phyloP scores from a whole-genome alignment of 331 rosid genomes.

The Telfairia occidentalis region DNA sequence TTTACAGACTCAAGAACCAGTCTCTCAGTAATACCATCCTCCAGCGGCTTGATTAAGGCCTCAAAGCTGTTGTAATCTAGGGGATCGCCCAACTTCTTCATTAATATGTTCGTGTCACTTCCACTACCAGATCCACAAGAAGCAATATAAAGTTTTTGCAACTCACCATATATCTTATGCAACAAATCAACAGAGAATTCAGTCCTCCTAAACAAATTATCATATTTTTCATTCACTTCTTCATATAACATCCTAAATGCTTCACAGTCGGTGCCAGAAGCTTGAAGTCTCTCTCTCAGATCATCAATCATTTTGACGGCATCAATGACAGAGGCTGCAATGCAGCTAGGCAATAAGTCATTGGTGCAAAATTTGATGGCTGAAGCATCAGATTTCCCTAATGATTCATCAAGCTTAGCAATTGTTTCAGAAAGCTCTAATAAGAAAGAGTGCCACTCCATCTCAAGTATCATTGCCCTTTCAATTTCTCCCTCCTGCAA shows the following conservation, averaged over 20 bases:
- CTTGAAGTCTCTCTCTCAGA: slow-evolving; percentile 51
- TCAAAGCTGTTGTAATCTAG: slow-evolving; percentile 46
- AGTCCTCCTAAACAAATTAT: slow-evolving; percentile 48
- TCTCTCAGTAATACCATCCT: slow-evolving; percentile 34
- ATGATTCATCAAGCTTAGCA: slow-evolving; percentile 50
- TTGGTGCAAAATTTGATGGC: slow-evolving; percentile 16
- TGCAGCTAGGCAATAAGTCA: slow-evolving; percentile 15
- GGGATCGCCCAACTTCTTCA: slow-evolving; percentile 40
- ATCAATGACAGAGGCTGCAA: slow-evolving; percentile 45
- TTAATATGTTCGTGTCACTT: slow-evolving; percentile 25
- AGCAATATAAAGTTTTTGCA: slow-evolving; percentile 35
- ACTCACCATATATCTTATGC: slow-evolving; percentile 37
- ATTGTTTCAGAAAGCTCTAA: slow-evolving; percentile 39
- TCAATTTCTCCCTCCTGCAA: slow-evolving; percentile 51
- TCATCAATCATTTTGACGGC: slow-evolving; percentile 54
- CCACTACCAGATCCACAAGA: slow-evolving; percentile 37
- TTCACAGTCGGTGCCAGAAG: slow-evolving; percentile 36
- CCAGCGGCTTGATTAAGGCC: slow-evolving; percentile 41
- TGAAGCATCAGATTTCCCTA: slow-evolving; percentile 26
- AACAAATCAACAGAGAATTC: slow-evolving; percentile 42
- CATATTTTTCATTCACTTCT: slow-evolving; percentile 44
- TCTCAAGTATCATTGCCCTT: slow-evolving; percentile 49
- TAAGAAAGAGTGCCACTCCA: slow-evolving; percentile 40
- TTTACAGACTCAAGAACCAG: slow-evolving; percentile 46
- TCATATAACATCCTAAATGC: slow-evolving; percentile 28